Evolutionary conservation across 176 grass and related monocot genomes (phyloP).

Genomic region (Oryza australiensis): DNA sequence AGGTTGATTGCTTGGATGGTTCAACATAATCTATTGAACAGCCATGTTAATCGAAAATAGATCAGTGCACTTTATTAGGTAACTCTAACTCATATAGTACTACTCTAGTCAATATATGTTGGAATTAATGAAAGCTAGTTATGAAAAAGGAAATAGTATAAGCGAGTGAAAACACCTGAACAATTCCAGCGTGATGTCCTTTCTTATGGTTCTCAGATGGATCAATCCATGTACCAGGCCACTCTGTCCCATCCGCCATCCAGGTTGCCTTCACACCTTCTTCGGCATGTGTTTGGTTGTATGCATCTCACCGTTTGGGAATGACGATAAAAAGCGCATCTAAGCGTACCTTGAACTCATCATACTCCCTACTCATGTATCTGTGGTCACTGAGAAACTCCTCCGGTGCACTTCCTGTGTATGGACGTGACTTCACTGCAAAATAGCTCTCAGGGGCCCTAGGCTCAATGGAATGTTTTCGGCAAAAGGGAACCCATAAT

Average conservation of each 20-base stretch:
- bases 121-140: background rate
- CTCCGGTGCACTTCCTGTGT: conserved; percentile 38
- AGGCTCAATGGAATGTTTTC: conserved; percentile 53
- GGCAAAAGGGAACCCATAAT: conserved; percentile 56
- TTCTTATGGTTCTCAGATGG: conserved; percentile 43
- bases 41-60: background rate
- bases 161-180: conserved; percentile 13
- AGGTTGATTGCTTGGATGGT: conserved; percentile 30
- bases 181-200: conserved; percentile 51
- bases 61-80: conserved; percentile 15
- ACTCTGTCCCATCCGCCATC: conserved; percentile 52
- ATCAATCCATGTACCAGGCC: conserved; percentile 57
- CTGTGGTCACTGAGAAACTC: conserved; percentile 37
- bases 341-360: conserved; percentile 45
- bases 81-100: background rate
- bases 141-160: background rate
- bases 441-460: conserved; percentile 57
- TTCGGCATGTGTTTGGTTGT: conserved; percentile 24
- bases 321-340: conserved; percentile 35
- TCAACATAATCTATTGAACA: conserved; percentile 49
- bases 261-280: conserved; percentile 47
- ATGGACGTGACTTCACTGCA: conserved; percentile 33
- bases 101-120: background rate
- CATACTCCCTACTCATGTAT: conserved; percentile 39
- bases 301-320: conserved; percentile 32